Evolutionary conservation across 164 flowering plant genomes (phyloP).

Genomic region (Berberis thunbergii): DNA sequence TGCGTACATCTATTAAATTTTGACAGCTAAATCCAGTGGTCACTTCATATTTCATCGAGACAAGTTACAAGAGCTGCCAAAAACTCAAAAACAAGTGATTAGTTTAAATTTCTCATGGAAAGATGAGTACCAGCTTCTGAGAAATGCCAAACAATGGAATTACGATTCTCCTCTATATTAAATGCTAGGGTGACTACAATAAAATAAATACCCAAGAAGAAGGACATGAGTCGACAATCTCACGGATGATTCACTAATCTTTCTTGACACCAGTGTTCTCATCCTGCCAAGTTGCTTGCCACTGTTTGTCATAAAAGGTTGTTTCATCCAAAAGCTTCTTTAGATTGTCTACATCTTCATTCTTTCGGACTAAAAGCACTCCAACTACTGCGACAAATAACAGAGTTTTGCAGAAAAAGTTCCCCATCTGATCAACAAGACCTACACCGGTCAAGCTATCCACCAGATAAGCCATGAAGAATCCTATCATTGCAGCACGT

Average conservation of each 20-base stretch:
- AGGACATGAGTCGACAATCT: conserved; percentile 1
- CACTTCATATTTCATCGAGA: too few relatives aligned
- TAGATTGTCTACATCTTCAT: conserved; percentile 72
- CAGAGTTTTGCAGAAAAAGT: conserved; percentile 94
- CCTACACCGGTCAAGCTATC: conserved; percentile 97
- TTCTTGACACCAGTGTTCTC: conserved; percentile 36
- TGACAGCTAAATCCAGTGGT: too few relatives aligned
- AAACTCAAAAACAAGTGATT: too few relatives aligned
- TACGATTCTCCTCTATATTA: too few relatives aligned
- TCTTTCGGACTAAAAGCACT: conserved; percentile 78
- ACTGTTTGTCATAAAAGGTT: conserved; percentile 94
- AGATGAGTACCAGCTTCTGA: too few relatives aligned
- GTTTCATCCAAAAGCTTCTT: conserved; percentile 85
- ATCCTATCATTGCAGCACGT: conserved; percentile 97
- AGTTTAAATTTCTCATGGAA: too few relatives aligned
- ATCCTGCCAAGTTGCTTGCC: conserved; percentile 99
- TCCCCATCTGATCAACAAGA: conserved; percentile 93
- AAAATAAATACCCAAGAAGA: background rate
- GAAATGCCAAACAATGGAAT: too few relatives aligned
- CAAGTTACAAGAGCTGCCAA: too few relatives aligned
- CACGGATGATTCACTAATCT: conserved; percentile 17
- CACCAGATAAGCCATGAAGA: conserved; percentile 94
- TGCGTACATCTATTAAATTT: too few relatives aligned
- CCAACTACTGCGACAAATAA: conserved; percentile 77
- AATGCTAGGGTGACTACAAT: too few relatives aligned